A percentile compares a stretch with the other conserved stretches of the same genome.
Evolutionary conservation across 352 stramenopile species (phyloP).

Genomic region (Phytophthora pini): DNA sequence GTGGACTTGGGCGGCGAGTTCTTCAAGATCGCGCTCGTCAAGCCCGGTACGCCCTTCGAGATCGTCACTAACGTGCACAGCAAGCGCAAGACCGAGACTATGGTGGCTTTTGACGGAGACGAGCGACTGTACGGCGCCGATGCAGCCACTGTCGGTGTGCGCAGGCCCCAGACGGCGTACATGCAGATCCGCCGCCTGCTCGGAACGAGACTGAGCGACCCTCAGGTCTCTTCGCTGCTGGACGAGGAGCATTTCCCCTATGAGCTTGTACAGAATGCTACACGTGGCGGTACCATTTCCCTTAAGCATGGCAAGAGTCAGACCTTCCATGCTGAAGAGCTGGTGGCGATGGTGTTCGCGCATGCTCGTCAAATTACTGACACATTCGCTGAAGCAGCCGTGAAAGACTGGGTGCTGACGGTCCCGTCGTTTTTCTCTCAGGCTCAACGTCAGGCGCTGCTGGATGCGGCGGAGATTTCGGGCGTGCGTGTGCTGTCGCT

Average conservation of each 20-base stretch:
- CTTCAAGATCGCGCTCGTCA: slow-evolving; percentile 87
- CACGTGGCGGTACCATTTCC: slow-evolving; percentile 70
- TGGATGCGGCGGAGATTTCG: slow-evolving; percentile 95
- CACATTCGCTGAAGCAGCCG: slow-evolving; percentile 64
- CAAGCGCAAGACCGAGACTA: slow-evolving; percentile 98
- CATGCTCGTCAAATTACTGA: slow-evolving; percentile 89
- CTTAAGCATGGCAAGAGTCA: slow-evolving; percentile 62
- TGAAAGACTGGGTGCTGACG: slow-evolving; percentile 96
- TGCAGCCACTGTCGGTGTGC: slow-evolving; percentile 89
- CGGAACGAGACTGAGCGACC: slow-evolving; percentile 85
- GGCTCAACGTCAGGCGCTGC: slow-evolving; percentile 92
- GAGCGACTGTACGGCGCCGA: slow-evolving; percentile 96
- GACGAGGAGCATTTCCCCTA: slow-evolving; percentile 84
- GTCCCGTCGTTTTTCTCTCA: slow-evolving; percentile 97
- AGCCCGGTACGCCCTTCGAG: slow-evolving; percentile 95
- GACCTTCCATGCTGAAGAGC: slow-evolving; percentile 93
- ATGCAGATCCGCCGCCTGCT: slow-evolving; percentile 91
- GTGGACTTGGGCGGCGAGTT: slow-evolving; percentile 97
- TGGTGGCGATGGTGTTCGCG: slow-evolving; percentile 96
- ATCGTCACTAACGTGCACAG: slow-evolving; percentile 99
- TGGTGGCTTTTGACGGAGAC: slow-evolving; percentile 91
- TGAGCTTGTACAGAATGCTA: slow-evolving; percentile 81
- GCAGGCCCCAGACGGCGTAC: slow-evolving; percentile 93
- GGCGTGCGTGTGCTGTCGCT: slow-evolving; percentile 96
- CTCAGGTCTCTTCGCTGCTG: slow-evolving; percentile 61